Base-by-base conservation (phyloP, 1,284 basidiomycete species). In the Malassezia obtusa region DNA sequence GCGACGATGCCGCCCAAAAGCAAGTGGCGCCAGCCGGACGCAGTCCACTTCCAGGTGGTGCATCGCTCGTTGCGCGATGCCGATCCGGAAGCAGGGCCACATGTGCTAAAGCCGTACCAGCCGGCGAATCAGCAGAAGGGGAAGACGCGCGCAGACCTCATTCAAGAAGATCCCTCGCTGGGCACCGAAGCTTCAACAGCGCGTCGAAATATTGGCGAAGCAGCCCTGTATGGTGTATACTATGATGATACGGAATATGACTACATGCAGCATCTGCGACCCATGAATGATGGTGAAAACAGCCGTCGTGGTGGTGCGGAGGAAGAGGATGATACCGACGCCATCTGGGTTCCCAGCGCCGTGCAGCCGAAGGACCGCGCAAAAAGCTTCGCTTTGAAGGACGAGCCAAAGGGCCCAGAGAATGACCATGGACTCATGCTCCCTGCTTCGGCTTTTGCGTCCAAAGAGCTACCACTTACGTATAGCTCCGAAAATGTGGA, bases 171-270 rank as follows among this genome's bases (percentile, higher is more conserved):
- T 5, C 75, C 86, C 12, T 74, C 82, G n/a, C 77, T 81, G 8
- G 80, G 80, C 19, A 82, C 84, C 43, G 52, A 61, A 38, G 52
- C 43, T 24, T 55, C 57, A 52, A 53, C 55, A 41, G 44, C 59
- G 35, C 50, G 64, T 2, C 21, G 17, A 40, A 79, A 80, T 49
- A 76, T 79, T 57, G 94, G 91, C 52, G 88, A 98, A 77, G 94
- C 94, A 0, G 79, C 87, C 4, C 73, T 83, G 22, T 94, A 96
- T 75, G 92, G 90, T 10, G 78, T 99, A 68, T 90, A 89, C 77
- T 98, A 83, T 77, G 91, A 98, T 76, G 92, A 99, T 71, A 87
- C 88, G n/a, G 81, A 88, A 52, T 99, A 99, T 78, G 88, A 99
- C 75, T 99, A 99, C 78, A 92, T 96, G 88, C 86, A 92, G 76